Conservation (phyloP, 2,329 filamentous ascomycete genomes). For the Paecilomyces dactylethromorphus region DNA sequence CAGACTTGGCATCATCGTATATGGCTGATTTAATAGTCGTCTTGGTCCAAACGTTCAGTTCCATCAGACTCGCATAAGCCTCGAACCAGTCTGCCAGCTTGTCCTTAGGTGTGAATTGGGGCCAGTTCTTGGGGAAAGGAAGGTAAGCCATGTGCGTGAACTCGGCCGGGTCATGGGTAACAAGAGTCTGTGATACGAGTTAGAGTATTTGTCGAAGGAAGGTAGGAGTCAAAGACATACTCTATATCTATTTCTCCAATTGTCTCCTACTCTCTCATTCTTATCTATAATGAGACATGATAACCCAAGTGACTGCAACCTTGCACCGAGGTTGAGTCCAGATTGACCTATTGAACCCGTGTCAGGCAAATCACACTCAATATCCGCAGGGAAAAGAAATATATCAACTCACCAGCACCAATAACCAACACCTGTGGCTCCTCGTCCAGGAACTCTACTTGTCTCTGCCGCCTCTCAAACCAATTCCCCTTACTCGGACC, state of each 20-base stretch:
- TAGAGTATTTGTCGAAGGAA: neutral
- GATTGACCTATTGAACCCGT: constrained; percentile 30
- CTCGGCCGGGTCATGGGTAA: constrained; percentile 36
- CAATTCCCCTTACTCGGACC: constrained; percentile 27
- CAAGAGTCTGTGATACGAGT: constrained; percentile 21
- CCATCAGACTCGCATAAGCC: constrained; percentile 43
- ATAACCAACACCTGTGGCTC: constrained; percentile 37
- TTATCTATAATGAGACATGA: constrained; percentile 40
- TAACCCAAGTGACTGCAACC: constrained; percentile 34
- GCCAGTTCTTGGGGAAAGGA: constrained; percentile 37
- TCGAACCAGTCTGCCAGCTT: constrained; percentile 46
- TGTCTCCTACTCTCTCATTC: constrained; percentile 41
- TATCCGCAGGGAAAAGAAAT: neutral
- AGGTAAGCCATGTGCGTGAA: constrained; percentile 32
- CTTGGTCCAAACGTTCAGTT: constrained; percentile 41
- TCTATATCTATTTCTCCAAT: constrained; percentile 46
- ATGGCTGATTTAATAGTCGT: constrained; percentile 33
- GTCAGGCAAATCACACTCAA: neutral
- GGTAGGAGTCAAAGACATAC: constrained; percentile 9
- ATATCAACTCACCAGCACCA: constrained; percentile 26
- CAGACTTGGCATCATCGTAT: constrained; percentile 30
- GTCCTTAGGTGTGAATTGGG: constrained; percentile 39
- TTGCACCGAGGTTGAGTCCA: constrained; percentile 36
- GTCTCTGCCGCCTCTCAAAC: constrained; percentile 26
- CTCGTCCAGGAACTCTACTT: constrained; percentile 25